Evolutionary conservation across 306 rosid species (phyloP).

Genomic region (Argentina anserina): DNA sequence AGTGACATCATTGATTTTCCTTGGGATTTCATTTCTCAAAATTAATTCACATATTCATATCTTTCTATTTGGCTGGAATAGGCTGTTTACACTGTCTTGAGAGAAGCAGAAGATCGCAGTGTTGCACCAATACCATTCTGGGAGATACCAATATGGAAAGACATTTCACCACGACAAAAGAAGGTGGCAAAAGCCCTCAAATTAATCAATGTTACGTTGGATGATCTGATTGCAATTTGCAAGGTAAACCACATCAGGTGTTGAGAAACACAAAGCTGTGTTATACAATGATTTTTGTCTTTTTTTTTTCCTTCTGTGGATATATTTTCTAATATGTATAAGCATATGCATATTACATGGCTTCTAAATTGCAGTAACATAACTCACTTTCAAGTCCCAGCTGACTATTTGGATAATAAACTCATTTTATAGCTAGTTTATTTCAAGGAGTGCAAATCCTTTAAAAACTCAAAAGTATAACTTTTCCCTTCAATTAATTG

Average conservation of each 20-base stretch:
- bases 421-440: neutral
- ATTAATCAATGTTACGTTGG: conserved; percentile 70
- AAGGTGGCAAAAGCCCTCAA: conserved; percentile 84
- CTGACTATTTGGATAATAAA: neutral
- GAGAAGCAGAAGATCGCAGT: conserved; percentile 98
- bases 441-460: neutral
- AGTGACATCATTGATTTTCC: conserved; percentile 15
- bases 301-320: neutral
- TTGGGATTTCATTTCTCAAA: conserved; percentile 12
- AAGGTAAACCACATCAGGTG: conserved; percentile 58
- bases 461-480: neutral
- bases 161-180: conserved; percentile 84
- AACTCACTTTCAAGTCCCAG: neutral
- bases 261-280: conserved; percentile 10
- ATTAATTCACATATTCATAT: conserved; percentile 26
- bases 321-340: neutral
- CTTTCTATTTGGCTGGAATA: conserved; percentile 44
- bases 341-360: neutral
- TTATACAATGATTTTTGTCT: neutral
- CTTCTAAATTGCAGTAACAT: neutral
- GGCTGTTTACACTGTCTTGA: conserved; percentile 92
- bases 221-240: conserved; percentile 77
- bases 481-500: neutral
- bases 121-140: conserved; percentile 83
- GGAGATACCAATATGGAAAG: conserved; percentile 98